These are phyloP conservation scores for Fusarium redolens DNA, from an alignment of 2,329 filamentous ascomycete genomes.

Conservation along the genomic window DNA sequence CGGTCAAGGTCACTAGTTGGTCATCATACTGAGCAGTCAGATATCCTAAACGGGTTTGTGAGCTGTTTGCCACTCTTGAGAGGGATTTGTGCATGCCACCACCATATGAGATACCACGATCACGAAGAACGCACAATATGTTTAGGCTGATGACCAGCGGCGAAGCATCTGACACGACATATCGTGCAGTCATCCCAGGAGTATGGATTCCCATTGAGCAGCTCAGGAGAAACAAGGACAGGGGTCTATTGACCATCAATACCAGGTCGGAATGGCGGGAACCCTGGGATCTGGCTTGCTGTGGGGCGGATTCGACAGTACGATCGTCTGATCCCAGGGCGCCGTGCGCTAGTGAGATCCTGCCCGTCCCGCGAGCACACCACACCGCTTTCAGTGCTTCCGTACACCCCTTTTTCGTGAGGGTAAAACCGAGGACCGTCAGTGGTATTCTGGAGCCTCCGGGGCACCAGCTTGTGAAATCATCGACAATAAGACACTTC, in stretches of 20 bases:
- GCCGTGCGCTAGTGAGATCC: constrained; percentile 45
- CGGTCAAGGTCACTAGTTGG: constrained; percentile 31
- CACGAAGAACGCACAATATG: background rate
- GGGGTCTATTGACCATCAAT: constrained; percentile 23
- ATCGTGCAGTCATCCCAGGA: background rate
- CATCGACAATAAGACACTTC: background rate
- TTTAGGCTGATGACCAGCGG: constrained; percentile 35
- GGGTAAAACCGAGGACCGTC: background rate
- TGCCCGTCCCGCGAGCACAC: constrained; percentile 47
- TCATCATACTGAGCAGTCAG: constrained; percentile 32
- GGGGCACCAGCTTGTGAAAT: background rate
- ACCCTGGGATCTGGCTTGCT: constrained; percentile 46
- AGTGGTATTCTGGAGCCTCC: background rate
- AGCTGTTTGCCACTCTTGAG: constrained; percentile 28
- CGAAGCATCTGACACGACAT: constrained; percentile 20
- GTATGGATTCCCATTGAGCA: constrained; percentile 6
- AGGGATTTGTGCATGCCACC: constrained; percentile 4
- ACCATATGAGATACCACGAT: constrained; percentile 1
- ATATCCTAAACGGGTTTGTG: constrained; percentile 30
- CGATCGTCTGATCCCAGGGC: constrained; percentile 47
- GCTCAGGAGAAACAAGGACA: constrained; percentile 37
- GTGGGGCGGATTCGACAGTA: constrained; percentile 43
- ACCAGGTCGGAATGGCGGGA: constrained; percentile 42
- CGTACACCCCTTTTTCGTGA: constrained; percentile 26
- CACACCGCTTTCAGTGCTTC: constrained; percentile 34